A percentile compares a stretch with the other conserved stretches of the same genome.
Conservation (phyloP, 805 yeast species). For the Cyberlindnera nakhonratchasimensis region DNA sequence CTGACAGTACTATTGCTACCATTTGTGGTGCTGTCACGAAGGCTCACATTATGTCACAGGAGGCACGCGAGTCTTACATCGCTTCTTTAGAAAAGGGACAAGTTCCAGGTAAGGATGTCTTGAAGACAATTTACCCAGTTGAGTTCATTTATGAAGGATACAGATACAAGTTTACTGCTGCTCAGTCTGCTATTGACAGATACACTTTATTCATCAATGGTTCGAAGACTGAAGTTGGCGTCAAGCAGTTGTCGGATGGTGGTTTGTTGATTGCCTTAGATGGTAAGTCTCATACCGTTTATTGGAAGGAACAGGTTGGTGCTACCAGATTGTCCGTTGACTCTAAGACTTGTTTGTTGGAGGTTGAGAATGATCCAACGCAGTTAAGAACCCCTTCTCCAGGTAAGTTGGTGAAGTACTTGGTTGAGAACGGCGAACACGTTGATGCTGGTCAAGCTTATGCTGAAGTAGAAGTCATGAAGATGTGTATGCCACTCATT, state of each 20-base stretch:
- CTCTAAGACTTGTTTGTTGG: constrained; percentile 89
- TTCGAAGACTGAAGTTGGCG: constrained; percentile 83
- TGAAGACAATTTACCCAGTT: constrained; percentile 86
- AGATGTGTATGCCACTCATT: constrained; percentile 97
- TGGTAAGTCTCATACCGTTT: constrained; percentile 91
- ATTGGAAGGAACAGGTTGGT: constrained; percentile 97
- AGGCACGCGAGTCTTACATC: constrained; percentile 63
- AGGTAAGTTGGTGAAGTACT: constrained; percentile 90
- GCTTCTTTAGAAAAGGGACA: constrained; percentile 91
- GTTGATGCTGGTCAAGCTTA: constrained; percentile 86
- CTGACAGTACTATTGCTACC: constrained; percentile 86
- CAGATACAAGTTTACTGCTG: constrained; percentile 92
- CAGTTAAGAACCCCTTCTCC: constrained; percentile 98
- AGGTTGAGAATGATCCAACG: constrained; percentile 96
- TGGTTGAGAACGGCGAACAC: constrained; percentile 96
- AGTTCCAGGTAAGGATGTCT: constrained; percentile 76
- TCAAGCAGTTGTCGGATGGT: constrained; percentile 88
- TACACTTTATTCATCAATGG: constrained; percentile 93
- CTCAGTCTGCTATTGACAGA: constrained; percentile 80
- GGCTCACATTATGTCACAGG: constrained; percentile 78
- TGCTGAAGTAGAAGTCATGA: constrained; percentile 99
- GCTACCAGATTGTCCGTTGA: constrained; percentile 95
- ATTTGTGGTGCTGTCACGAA: constrained; percentile 98
- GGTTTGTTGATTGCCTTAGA: constrained; percentile 84
- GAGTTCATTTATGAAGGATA: constrained; percentile 95